Evolutionary conservation across 75 land plant genomes (phyloP), one percentile per base, ranked within the genome.

Genomic region (Adiantum capillusveneris): DNA sequence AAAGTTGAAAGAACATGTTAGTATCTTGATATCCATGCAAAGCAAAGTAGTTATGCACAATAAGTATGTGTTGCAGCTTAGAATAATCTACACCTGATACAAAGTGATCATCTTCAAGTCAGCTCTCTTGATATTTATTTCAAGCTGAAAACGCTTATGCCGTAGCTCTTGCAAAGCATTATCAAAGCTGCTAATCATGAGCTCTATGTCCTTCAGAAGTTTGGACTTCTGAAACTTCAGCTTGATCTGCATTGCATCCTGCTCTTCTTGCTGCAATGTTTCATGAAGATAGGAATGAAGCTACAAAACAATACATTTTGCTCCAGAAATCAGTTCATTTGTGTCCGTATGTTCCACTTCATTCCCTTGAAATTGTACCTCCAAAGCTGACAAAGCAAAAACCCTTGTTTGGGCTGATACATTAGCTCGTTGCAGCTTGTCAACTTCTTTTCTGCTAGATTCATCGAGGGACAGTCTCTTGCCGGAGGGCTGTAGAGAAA

Each of bases 21-120:
- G n/a, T n/a, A n/a, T n/a, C n/a, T n/a, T n/a, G n/a, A n/a, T n/a
- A n/a, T n/a, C n/a, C n/a, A n/a, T n/a, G n/a, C n/a, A n/a, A n/a
- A n/a, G n/a, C n/a, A n/a, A n/a, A n/a, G n/a, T n/a, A n/a, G n/a
- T n/a, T n/a, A n/a, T n/a, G n/a, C n/a, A n/a, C n/a, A n/a, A n/a
- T n/a, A n/a, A n/a, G n/a, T n/a, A n/a, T n/a, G n/a, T n/a, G n/a
- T n/a, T n/a, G n/a, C n/a, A n/a, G n/a, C n/a, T n/a, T n/a, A n/a
- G n/a, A n/a, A n/a, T n/a, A n/a, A n/a, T n/a, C n/a, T 3, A 31
- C 55, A 62, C 76, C 70, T 73, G 76, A 62, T 73, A 73, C 28
- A 73, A 48, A 37, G 31, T 56, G 36, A 73, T 64, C 65, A 56
- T 67, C 25, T 67, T 73, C 30, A 62, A 29, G 25, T 73, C 76